Base-by-base conservation (phyloP, 805 yeast genomes). In the Ogataea salicorniae region DNA sequence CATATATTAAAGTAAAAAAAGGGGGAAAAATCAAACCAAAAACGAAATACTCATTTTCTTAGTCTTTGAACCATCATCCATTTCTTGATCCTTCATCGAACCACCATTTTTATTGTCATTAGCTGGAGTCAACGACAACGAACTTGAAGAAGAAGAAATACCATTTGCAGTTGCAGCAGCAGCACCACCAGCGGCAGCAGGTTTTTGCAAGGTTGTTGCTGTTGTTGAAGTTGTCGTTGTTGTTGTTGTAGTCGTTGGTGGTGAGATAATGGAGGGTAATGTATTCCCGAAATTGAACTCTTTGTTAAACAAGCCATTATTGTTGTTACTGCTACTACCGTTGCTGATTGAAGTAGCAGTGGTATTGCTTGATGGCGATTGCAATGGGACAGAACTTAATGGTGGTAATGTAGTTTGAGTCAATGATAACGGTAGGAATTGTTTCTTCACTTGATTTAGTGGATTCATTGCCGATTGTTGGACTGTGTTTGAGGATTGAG, bases 21-120 rank as follows among this genome's bases (percentile, higher is more conserved):
- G 16, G n/a, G 20, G 15, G 16, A n/a, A 17, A 42, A 22, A 23
- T 42, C 45, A 58, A 34, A 50, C 50, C 42, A 59, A 46, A 38
- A 56, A 59, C 1, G 63, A 58, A 43, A 59, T 59, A 31, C 59
- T 58, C 63, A 59, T 59, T 37, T 57, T 56, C 39, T 56, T 55
- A 36, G 49, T 56, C 38, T 48, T 52, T 41, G 46, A 47, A 42
- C 44, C 50, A 15, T 42, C 44, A 23, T 44, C 46, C 2, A 22
- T 11, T 17, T 47, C 50, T 16, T 45, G 37, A 9, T 36, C 37
- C 4, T 42, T 37, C 13, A 23, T 31, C 26, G 34, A 31, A 13
- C 33, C 22, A 34, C 29, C 17, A 17, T 34, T 29, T 14, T 13
- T 36, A n/a, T 43, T 29, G 6, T 34, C 20, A 22, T 34, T 34